A percentile compares a stretch with the other conserved stretches of the same genome.
Conservation (phyloP, 179 eudicot species). For the Vitellaria paradoxa region DNA sequence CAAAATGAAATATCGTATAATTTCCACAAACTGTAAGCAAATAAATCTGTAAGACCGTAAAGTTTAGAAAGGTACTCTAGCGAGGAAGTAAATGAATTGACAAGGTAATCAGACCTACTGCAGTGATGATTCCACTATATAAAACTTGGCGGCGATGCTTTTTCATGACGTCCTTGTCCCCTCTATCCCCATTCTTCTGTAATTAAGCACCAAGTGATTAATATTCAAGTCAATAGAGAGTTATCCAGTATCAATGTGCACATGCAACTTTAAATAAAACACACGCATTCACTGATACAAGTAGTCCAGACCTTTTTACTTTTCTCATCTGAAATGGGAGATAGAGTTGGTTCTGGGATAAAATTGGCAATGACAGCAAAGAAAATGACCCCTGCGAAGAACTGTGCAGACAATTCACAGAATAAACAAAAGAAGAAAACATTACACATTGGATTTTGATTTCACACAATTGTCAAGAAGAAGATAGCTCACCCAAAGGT, state of each 20-base stretch:
- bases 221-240: conserved; percentile 4
- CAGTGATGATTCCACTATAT: conserved; percentile 93
- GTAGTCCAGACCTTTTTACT: conserved; percentile 57
- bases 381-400: conserved; percentile 95
- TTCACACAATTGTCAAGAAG: background rate
- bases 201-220: conserved; percentile 30
- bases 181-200: conserved; percentile 52
- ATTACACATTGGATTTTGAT: background rate
- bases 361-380: conserved; percentile 81
- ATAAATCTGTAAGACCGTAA: background rate
- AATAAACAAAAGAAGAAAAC: conserved; percentile 15
- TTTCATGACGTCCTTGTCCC: conserved; percentile 78
- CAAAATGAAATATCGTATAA: background rate
- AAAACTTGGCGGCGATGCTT: conserved; percentile 95
- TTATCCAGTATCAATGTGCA: conserved; percentile 1
- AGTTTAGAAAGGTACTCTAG: background rate
- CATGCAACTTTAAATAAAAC: background rate
- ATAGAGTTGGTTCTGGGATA: conserved; percentile 90
- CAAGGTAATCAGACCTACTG: conserved; percentile 59
- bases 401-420: conserved; percentile 43
- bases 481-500: conserved; percentile 67
- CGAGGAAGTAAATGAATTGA: background rate
- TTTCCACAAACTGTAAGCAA: background rate
- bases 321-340: conserved; percentile 61
- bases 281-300: conserved; percentile 10